Conservation (phyloP, 2,329 filamentous ascomycete species). For the Xylaria sp. region DNA sequence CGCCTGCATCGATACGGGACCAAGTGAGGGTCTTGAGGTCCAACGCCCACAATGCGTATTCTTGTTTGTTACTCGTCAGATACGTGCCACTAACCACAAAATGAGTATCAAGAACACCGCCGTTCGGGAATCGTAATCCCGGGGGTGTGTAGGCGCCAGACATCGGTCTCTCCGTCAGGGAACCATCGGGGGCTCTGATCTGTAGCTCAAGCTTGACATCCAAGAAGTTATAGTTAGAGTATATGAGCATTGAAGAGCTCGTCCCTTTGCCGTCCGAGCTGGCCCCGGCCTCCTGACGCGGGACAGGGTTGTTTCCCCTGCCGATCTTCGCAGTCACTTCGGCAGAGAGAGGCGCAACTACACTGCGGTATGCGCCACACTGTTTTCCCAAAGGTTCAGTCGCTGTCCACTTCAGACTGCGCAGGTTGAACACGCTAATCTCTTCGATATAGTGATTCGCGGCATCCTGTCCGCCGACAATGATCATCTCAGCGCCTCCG, state of each 20-base stretch:
- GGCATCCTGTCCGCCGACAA: conserved; percentile 93
- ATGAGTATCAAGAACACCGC: conserved; percentile 89
- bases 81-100: conserved; percentile 98
- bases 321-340: conserved; percentile 62
- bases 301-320: conserved; percentile 43
- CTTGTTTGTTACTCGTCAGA: conserved; percentile 93
- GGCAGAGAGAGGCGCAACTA: conserved; percentile 76
- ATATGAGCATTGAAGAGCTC: conserved; percentile 81
- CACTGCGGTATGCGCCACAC: conserved; percentile 93
- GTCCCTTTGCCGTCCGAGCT: conserved; percentile 52
- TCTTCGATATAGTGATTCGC: conserved; percentile 99
- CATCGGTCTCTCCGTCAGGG: conserved; percentile 83
- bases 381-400: conserved; percentile 83
- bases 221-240: conserved; percentile 98
- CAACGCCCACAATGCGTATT: conserved; percentile 94
- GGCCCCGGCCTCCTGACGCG: conserved; percentile 42
- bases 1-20: conserved; percentile 93
- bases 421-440: conserved; percentile 94
- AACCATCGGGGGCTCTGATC: conserved; percentile 77
- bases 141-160: conserved; percentile 80
- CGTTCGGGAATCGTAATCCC: conserved; percentile 90
- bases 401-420: conserved; percentile 91
- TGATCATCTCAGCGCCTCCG: conserved; percentile 93
- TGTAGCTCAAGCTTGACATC: conserved; percentile 96
- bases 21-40: conserved; percentile 84